Evolutionary conservation across 2,329 filamentous ascomycete genomes (phyloP).

Genomic region (Mollisia scopiformis): DNA sequence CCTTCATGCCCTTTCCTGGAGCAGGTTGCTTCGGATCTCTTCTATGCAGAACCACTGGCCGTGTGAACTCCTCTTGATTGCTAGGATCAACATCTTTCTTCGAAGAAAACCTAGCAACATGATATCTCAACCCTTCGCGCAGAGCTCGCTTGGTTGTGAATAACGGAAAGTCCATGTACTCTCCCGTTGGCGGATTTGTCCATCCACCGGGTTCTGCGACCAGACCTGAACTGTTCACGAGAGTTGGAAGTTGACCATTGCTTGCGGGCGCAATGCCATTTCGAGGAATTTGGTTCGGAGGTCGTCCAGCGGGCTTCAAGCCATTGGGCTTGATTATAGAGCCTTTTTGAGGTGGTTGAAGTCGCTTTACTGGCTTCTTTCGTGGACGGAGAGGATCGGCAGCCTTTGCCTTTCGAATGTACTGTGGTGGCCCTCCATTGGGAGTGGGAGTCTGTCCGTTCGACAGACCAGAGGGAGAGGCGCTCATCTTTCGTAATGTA

Average conservation of each 20-base stretch:
- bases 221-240: constrained; percentile 40
- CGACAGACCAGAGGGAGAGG: constrained; percentile 47
- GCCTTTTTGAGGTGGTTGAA: constrained; percentile 32
- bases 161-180: constrained; percentile 64
- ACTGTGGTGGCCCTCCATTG: constrained; percentile 48
- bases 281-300: constrained; percentile 18
- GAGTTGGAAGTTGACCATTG: constrained; percentile 4
- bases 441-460: constrained; percentile 46
- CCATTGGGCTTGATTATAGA: constrained; percentile 26
- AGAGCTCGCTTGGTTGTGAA: constrained; percentile 82
- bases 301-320: constrained; percentile 14
- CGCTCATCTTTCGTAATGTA: constrained; percentile 40
- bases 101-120: constrained; percentile 75
- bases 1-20: constrained; percentile 65
- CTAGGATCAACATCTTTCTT: constrained; percentile 70
- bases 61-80: constrained; percentile 77
- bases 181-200: constrained; percentile 53
- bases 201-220: constrained; percentile 58
- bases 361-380: constrained; percentile 50
- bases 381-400: constrained; percentile 67
- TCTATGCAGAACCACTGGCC: constrained; percentile 86
- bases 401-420: constrained; percentile 51
- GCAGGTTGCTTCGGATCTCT: constrained; percentile 78
- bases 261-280: constrained; percentile 19
- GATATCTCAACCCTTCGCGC: constrained; percentile 79